phyloP scores from a whole-genome alignment of 345 rosid species.

The Populus deltoides region DNA sequence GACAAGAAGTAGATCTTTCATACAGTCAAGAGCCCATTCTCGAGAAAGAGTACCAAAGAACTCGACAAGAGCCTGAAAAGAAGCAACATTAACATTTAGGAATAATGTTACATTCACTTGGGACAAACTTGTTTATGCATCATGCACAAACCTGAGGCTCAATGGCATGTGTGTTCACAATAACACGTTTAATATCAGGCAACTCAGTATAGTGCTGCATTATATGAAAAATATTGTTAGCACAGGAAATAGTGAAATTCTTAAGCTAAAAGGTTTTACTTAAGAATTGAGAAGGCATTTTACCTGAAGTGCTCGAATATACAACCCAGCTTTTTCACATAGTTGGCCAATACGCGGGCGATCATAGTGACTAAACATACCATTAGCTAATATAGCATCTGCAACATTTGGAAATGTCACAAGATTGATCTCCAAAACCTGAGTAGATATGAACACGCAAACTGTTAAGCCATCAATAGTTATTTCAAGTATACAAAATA shows the following conservation, averaged over 20 bases:
- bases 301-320: slow-evolving; percentile 26
- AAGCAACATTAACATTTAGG: background rate
- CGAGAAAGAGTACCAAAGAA: slow-evolving; percentile 91
- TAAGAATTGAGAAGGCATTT: background rate
- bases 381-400: slow-evolving; percentile 30
- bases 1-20: slow-evolving; percentile 91
- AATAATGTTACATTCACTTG: background rate
- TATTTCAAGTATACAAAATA: background rate
- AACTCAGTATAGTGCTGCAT: slow-evolving; percentile 89
- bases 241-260: background rate
- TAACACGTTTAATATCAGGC: slow-evolving; percentile 93
- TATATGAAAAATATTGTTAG: background rate
- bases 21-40: slow-evolving; percentile 98
- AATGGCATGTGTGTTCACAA: slow-evolving; percentile 93
- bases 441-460: background rate
- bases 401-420: slow-evolving; percentile 31
- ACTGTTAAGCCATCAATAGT: slow-evolving; percentile 1
- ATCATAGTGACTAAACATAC: slow-evolving; percentile 31
- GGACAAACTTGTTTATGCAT: background rate
- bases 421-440: slow-evolving; percentile 30
- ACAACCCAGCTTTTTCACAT: slow-evolving; percentile 27
- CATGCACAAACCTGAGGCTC: slow-evolving; percentile 76
- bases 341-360: slow-evolving; percentile 27
- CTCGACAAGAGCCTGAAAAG: slow-evolving; percentile 83
- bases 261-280: background rate